These are phyloP conservation scores for Botrytis deweyae DNA, from an alignment of 2,329 filamentous ascomycete species.

Conservation along the genomic window DNA sequence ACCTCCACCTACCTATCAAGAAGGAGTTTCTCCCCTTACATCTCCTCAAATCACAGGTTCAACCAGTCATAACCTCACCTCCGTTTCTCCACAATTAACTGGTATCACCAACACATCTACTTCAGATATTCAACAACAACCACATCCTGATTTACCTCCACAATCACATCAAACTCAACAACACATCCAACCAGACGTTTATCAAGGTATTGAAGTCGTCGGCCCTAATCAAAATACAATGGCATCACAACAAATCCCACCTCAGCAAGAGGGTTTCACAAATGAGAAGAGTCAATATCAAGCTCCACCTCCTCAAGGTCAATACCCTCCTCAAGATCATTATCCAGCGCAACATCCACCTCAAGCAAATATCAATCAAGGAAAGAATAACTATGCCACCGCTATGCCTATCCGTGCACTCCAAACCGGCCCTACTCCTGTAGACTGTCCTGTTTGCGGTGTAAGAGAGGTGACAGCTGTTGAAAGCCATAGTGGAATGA, in stretches of 20 bases:
- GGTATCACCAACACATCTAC: background rate
- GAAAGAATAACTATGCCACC: slow-evolving; percentile 22
- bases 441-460: slow-evolving; percentile 33
- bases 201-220: slow-evolving; percentile 20
- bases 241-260: slow-evolving; percentile 4
- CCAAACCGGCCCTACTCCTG: slow-evolving; percentile 25
- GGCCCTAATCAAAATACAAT: slow-evolving; percentile 2
- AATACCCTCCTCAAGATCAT: slow-evolving; percentile 1
- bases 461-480: slow-evolving; percentile 28
- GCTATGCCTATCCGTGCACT: slow-evolving; percentile 25
- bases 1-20: background rate
- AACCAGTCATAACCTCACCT: background rate
- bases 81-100: slow-evolving; percentile 13
- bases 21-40: slow-evolving; percentile 6
- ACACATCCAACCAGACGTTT: background rate
- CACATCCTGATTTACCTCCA: background rate
- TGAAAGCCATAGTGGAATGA: slow-evolving; percentile 28
- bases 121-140: slow-evolving; percentile 13
- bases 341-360: slow-evolving; percentile 3
- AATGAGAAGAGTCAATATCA: slow-evolving; percentile 10
- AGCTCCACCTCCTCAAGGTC: background rate
- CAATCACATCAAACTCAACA: background rate
- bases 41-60: slow-evolving; percentile 13
- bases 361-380: slow-evolving; percentile 13
- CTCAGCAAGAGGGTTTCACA: slow-evolving; percentile 13